Conservation (phyloP, 148 eudicot genomes). For the Spergularia bocconei region DNA sequence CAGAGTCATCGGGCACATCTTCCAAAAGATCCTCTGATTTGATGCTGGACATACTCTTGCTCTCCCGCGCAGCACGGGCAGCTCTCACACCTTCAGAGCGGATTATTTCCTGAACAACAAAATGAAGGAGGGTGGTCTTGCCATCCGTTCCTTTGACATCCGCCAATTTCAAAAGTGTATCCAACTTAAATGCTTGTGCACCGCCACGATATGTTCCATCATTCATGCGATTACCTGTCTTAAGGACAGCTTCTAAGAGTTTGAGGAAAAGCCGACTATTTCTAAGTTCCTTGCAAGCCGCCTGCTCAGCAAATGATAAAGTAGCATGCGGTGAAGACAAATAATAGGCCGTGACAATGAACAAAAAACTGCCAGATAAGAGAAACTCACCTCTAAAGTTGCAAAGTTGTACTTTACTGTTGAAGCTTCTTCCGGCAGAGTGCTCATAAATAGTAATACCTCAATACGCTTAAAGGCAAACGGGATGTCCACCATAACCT, state of each 20-base stretch:
- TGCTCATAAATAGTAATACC: conserved; percentile 59
- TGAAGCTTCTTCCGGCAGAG: conserved; percentile 61
- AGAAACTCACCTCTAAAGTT: conserved; percentile 55
- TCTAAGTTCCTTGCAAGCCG: conserved; percentile 69
- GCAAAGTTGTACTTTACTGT: conserved; percentile 48
- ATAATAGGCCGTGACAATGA: conserved; percentile 1
- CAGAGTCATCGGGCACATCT: conserved; percentile 42
- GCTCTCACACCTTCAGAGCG: conserved; percentile 80
- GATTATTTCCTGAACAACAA: conserved; percentile 74
- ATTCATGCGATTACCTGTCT: conserved; percentile 85
- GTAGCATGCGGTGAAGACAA: conserved; percentile 3
- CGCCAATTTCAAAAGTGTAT: conserved; percentile 68
- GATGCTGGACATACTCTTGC: conserved; percentile 36
- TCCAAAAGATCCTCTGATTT: conserved; percentile 46
- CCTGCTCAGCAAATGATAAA: conserved; percentile 31
- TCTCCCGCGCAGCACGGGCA: conserved; percentile 47
- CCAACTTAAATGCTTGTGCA: conserved; percentile 76
- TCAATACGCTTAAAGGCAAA: conserved; percentile 68
- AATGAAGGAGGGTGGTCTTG: conserved; percentile 75
- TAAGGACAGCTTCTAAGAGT: conserved; percentile 81
- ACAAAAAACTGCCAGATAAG: neutral
- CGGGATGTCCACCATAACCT: conserved; percentile 65
- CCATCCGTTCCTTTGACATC: conserved; percentile 79
- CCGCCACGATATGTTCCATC: conserved; percentile 76
- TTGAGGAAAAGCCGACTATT: conserved; percentile 68